A percentile compares a stretch with the other conserved stretches of the same genome.
Evolutionary conservation across 306 rosid genomes (phyloP).

Genomic region (Geum urbanum): DNA sequence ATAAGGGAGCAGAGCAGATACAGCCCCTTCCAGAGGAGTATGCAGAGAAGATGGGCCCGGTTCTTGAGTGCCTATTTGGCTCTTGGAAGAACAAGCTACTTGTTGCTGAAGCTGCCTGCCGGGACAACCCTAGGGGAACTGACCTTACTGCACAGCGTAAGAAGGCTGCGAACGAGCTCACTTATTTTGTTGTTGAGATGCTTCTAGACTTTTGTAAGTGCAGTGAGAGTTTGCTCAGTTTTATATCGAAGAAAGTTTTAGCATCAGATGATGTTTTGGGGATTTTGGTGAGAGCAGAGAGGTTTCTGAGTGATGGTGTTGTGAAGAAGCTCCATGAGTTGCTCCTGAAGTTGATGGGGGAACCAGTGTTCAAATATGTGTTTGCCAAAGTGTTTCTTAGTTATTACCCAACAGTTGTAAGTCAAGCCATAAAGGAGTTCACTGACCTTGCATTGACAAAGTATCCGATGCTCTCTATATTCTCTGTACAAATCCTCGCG

Average conservation of each 20-base stretch:
- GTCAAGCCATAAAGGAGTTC: conserved; percentile 50
- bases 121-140: conserved; percentile 39
- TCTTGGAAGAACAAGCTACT: conserved; percentile 62
- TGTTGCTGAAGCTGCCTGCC: conserved; percentile 31
- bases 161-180: conserved; percentile 65
- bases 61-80: conserved; percentile 60
- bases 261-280: conserved; percentile 52
- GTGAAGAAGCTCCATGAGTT: conserved; percentile 76
- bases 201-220: conserved; percentile 75
- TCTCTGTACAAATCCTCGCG: conserved; percentile 94
- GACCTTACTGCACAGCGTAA: conserved; percentile 36
- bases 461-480: conserved; percentile 57
- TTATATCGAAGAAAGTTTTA: conserved; percentile 57
- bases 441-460: conserved; percentile 39
- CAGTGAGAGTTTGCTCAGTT: conserved; percentile 97
- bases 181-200: conserved; percentile 74
- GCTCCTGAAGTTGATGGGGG: conserved; percentile 82
- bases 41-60: conserved; percentile 55
- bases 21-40: conserved; percentile 66
- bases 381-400: conserved; percentile 78
- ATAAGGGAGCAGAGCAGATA: conserved; percentile 84
- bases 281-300: conserved; percentile 70
- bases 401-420: conserved; percentile 82
- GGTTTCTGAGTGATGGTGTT: conserved; percentile 50
- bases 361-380: conserved; percentile 80